Conservation (phyloP, 2,329 filamentous ascomycete species). For the Cordyceps cateniannulata region DNA sequence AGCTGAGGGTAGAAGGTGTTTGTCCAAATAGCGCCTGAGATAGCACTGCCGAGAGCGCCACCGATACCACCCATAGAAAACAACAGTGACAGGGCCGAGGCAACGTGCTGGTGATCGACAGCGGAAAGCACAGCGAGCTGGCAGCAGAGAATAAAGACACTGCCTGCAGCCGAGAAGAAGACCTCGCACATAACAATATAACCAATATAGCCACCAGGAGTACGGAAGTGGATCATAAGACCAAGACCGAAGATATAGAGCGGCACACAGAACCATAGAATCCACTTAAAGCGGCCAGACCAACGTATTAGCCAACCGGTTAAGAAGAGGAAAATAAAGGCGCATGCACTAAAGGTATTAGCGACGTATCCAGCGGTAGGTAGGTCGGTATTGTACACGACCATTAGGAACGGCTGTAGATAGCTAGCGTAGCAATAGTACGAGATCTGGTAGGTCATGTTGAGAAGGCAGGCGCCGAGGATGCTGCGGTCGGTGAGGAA, state of each 20-base stretch:
- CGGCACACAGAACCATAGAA: constrained; percentile 23
- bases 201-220: constrained; percentile 25
- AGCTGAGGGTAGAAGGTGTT: constrained; percentile 33
- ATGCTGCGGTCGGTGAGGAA: constrained; percentile 48
- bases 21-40: constrained; percentile 20
- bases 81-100: constrained; percentile 18
- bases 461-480: constrained; percentile 41
- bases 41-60: constrained; percentile 16
- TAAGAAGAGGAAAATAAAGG: constrained; percentile 40
- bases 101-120: constrained; percentile 21
- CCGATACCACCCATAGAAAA: constrained; percentile 16
- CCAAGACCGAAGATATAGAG: constrained; percentile 31
- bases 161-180: constrained; percentile 34
- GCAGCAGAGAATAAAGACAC: constrained; percentile 23
- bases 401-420: constrained; percentile 49
- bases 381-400: constrained; percentile 38
- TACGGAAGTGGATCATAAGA: constrained; percentile 38
- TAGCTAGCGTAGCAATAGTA: constrained; percentile 50
- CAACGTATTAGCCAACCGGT: constrained; percentile 39
- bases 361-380: constrained; percentile 40
- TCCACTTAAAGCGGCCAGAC: constrained; percentile 43
- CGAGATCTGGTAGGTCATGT: constrained; percentile 38
- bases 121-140: constrained; percentile 20
- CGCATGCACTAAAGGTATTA: constrained; percentile 46
- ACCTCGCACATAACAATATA: constrained; percentile 34